A percentile compares a stretch with the other conserved stretches of the same genome.
phyloP scores from a whole-genome alignment of 2,329 filamentous ascomycete genomes.

The Fusarium multiceps region DNA sequence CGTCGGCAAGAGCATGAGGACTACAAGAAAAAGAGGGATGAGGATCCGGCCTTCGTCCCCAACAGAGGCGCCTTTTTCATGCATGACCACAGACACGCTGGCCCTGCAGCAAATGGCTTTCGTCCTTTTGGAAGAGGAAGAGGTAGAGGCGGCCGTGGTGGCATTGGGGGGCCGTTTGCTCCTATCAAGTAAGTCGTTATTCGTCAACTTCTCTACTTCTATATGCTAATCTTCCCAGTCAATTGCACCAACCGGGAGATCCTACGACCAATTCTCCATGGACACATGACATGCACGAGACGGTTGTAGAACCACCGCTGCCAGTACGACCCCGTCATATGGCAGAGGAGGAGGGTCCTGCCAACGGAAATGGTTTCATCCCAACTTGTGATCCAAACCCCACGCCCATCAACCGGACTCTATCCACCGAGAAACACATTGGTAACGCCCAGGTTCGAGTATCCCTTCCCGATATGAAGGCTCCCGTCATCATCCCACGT shows the following conservation, averaged over 20 bases:
- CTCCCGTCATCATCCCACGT: conserved; percentile 76
- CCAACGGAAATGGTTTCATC: conserved; percentile 66
- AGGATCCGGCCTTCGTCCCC: conserved; percentile 92
- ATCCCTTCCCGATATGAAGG: conserved; percentile 79
- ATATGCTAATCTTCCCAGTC: conserved; percentile 49
- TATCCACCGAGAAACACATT: conserved; percentile 85
- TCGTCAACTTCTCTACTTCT: not conserved
- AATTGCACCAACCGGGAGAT: conserved; percentile 62
- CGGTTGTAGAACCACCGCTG: conserved; percentile 60
- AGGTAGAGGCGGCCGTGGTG: conserved; percentile 71
- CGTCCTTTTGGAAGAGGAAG: conserved; percentile 75
- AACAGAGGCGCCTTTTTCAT: conserved; percentile 97
- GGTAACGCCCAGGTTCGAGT: conserved; percentile 89
- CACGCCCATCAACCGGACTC: conserved; percentile 76
- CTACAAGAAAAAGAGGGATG: conserved; percentile 86
- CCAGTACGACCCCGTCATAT: conserved; percentile 57
- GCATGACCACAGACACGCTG: conserved; percentile 88
- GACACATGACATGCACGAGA: conserved; percentile 95
- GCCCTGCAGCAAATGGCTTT: conserved; percentile 82
- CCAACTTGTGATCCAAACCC: conserved; percentile 68
- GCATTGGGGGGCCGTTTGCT: conserved; percentile 66
- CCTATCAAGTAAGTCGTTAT: conserved; percentile 70
- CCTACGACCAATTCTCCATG: conserved; percentile 79
- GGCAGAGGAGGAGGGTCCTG: conserved; percentile 60
- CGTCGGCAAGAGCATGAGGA: conserved; percentile 90